Evolutionary conservation across 805 yeast species (phyloP).

Genomic region (Ogataea polymorpha): DNA sequence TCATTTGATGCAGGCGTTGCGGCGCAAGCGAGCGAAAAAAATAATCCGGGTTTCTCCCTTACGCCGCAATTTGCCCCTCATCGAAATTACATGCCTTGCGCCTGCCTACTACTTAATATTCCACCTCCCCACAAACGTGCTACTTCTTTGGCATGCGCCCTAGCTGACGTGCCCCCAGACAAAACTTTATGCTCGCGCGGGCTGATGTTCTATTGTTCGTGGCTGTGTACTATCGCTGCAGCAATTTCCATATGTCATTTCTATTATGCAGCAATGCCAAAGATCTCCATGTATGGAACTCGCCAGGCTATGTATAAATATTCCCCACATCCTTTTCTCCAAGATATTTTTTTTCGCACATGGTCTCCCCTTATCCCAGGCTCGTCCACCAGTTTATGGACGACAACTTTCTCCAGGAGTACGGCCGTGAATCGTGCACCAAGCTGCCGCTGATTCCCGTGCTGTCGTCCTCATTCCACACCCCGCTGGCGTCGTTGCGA

Average conservation of each 20-base stretch:
- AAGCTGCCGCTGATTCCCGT: slow-evolving; percentile 26
- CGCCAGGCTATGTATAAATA: neutral
- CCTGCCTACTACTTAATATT: too few relatives aligned
- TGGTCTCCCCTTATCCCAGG: slow-evolving; percentile 13
- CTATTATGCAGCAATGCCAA: slow-evolving; percentile 1
- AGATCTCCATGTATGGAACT: slow-evolving; percentile 7
- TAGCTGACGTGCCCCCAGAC: too few relatives aligned
- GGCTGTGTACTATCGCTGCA: neutral
- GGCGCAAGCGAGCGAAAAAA: neutral
- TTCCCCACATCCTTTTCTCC: neutral
- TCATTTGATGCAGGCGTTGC: neutral
- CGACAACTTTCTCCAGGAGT: slow-evolving; percentile 26
- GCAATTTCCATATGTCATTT: neutral
- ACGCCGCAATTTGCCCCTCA: neutral
- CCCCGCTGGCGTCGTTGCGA: slow-evolving; percentile 19
- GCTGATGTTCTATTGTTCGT: neutral
- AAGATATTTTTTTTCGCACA: neutral
- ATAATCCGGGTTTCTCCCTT: neutral
- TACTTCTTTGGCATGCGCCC: too few relatives aligned
- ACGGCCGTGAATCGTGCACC: slow-evolving; percentile 21
- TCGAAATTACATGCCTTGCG: neutral
- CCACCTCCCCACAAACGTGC: too few relatives aligned
- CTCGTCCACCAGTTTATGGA: slow-evolving; percentile 32
- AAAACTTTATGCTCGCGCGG: too few relatives aligned
- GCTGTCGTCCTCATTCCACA: slow-evolving; percentile 6